Evolutionary conservation across 352 stramenopile species (phyloP).

Genomic region (Pythium brachiatum): DNA sequence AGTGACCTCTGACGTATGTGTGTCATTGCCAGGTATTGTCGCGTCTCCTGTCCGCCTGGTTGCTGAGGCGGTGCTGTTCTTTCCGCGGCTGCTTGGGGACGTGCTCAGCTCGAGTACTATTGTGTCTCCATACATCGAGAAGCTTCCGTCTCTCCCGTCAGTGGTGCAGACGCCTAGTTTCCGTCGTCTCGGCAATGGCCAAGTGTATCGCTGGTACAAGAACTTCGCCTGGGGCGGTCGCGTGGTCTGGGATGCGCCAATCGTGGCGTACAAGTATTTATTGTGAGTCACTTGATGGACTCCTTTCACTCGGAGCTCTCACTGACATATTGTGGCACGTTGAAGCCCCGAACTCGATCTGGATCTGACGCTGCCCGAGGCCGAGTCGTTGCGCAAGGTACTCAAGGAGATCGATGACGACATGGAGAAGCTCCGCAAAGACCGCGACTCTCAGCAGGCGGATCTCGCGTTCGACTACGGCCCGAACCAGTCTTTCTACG

Average conservation of each 20-base stretch:
- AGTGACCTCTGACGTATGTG: too few relatives aligned
- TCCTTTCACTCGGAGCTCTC: not conserved
- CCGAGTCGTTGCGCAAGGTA: conserved; percentile 65
- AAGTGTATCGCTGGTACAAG: conserved; percentile 48
- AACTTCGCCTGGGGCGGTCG: conserved; percentile 40
- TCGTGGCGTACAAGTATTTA: conserved; percentile 70
- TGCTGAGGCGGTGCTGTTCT: conserved; percentile 48
- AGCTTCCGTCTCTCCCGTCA: conserved; percentile 29
- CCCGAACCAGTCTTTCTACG: conserved; percentile 65
- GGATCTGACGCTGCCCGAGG: conserved; percentile 49
- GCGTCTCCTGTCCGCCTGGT: conserved; percentile 50
- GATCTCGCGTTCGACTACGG: conserved; percentile 61
- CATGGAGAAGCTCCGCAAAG: conserved; percentile 51
- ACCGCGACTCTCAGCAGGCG: conserved; percentile 40
- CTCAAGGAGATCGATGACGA: conserved; percentile 65
- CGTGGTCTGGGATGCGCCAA: conserved; percentile 66
- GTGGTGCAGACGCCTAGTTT: conserved; percentile 45
- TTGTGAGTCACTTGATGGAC: conserved; percentile 43
- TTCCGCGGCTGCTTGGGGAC: conserved; percentile 43
- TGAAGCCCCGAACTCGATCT: conserved; percentile 57
- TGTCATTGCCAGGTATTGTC: conserved; percentile 38
- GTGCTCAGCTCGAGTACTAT: conserved; percentile 31
- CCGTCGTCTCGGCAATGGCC: conserved; percentile 52
- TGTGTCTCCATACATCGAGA: conserved; percentile 30
- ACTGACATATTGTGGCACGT: not conserved